Evolutionary conservation across 345 rosid species (phyloP), one percentile per base, ranked within the genome.

Genomic region (Geranium rotundifolium): DNA sequence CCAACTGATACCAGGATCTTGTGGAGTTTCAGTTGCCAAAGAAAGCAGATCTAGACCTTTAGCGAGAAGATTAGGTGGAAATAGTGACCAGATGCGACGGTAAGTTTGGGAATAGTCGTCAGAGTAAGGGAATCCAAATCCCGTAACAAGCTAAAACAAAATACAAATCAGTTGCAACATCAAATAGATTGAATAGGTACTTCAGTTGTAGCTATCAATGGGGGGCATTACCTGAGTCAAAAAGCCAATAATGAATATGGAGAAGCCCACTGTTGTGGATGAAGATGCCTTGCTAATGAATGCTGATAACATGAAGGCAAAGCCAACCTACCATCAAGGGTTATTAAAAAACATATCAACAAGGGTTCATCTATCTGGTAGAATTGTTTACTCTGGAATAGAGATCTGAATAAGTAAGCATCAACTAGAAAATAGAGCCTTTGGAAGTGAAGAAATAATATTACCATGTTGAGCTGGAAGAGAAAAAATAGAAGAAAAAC

Each of bases 61-160:
- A 20, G 91, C 90, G 41, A 92, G 85, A 69, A 85, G 89, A 85
- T 87, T 89, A n/a, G 96, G 98, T 4, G 95, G 93, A 78, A 84
- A 92, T 19, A 92, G 56, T 31, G 95, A 89, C 98, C 88, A 92
- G 77, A 89, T 37, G 66, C 29, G 39, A 68, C 79, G 79, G 52
- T 76, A 46, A 7, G 65, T 50, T 17, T 16, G 30, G 64, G 84
- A 65, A 17, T 58, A 70, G 1, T 16, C 52, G 0, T 56, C n/a
- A 31, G 63, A 70, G 58, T 87, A 92, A 23, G 96, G 91, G 71
- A 85, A 87, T 58, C 93, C 95, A 60, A 1, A 61, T 29, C 62
- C n/a, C 15, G 95, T 79, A 49, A 81, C 80, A 65, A 83, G 66
- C 96, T 89, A 89, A 61, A 72, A 59, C 17, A 66, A 19, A 62